Conservation (phyloP, 2,329 filamentous ascomycete genomes). For the Phialophora chinensis region DNA sequence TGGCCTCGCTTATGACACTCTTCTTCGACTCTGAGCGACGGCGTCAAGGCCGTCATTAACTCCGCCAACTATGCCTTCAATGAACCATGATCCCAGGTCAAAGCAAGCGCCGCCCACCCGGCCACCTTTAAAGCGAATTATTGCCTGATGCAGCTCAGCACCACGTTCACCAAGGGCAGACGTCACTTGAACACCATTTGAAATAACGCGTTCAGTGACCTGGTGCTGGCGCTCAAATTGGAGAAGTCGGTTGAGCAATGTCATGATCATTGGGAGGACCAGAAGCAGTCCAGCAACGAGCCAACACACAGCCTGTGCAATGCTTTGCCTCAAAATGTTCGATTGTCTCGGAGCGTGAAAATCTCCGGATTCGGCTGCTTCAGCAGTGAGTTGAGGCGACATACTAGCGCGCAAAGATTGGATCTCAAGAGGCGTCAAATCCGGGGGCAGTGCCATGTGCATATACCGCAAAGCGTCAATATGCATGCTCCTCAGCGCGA, state of each 20-base stretch:
- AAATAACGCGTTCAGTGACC: slow-evolving; percentile 65
- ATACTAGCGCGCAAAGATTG: slow-evolving; percentile 33
- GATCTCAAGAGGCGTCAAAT: slow-evolving; percentile 32
- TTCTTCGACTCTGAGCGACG: slow-evolving; percentile 43
- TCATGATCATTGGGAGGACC: slow-evolving; percentile 33
- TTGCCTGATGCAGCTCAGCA: slow-evolving; percentile 58
- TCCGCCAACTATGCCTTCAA: slow-evolving; percentile 69
- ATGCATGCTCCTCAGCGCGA: slow-evolving; percentile 35
- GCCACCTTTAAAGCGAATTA: slow-evolving; percentile 68
- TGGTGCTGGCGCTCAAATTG: slow-evolving; percentile 70
- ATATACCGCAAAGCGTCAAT: slow-evolving; percentile 35
- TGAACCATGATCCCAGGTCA: slow-evolving; percentile 64
- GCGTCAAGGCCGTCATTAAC: slow-evolving; percentile 63
- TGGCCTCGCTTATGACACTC: slow-evolving; percentile 55
- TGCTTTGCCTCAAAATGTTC: slow-evolving; percentile 28
- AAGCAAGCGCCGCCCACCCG: slow-evolving; percentile 65
- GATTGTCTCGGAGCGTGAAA: slow-evolving; percentile 4
- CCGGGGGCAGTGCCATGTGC: slow-evolving; percentile 33
- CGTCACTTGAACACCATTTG: slow-evolving; percentile 58
- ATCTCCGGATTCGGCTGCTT: background rate
- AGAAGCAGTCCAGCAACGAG: slow-evolving; percentile 30
- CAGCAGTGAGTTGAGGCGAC: slow-evolving; percentile 24
- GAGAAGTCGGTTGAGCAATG: slow-evolving; percentile 30
- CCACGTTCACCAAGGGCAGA: slow-evolving; percentile 61
- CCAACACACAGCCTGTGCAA: slow-evolving; percentile 35